Base-by-base conservation (phyloP, 2,329 filamentous ascomycete species). In the Aureobasidium lini region DNA sequence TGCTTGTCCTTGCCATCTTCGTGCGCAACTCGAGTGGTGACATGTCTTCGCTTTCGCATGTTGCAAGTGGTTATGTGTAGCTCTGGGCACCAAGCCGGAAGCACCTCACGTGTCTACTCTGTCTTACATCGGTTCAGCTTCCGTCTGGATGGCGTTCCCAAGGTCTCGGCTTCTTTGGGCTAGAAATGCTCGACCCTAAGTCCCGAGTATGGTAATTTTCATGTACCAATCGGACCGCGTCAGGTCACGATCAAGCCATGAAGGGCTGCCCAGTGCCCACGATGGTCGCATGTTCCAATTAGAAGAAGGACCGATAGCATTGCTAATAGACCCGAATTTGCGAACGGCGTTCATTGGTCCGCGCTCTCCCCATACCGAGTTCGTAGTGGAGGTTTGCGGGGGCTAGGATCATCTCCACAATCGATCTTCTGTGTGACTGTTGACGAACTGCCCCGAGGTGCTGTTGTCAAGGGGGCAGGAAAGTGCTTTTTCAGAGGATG, bases 271-370 rank as follows among this genome's bases (percentile, higher is more conserved):
- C 37, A 18, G 10, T 28, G 11, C 32, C 49, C 37, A 18, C 36
- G 31, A 37, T 15, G 32, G 15, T 52, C 23, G 49, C 28, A 52
- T 52, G 49, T 42, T 34, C 16, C 28, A 15, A 37, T 28, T 4
- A 29, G 13, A 13, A 57, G 10, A 57, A 57, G 54, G 54, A 47
- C 54, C 54, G 54, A 57, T 57, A 57, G 54, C 40, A 39, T 56
- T 56, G 52, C 52, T 56, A 56, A 56, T 46, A 32, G 39, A 29
- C 11, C 29, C 50, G 29, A 39, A 49, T 15, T 34, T 54, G 37
- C 13, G 31, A 36, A 56, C 16, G 31, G 31, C 18, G 52, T 40
- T 56, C 1, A 56, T 56, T 56, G 52, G 52, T 37, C 40, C 39
- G 50, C 13, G 18, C 39, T 13, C 40, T 37, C 52, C 52, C 40